Percentiles rank a stretch among this genome's conserved stretches.
Evolutionary conservation across 306 rosid species (phyloP).

Genomic region (Purshia tridentata): DNA sequence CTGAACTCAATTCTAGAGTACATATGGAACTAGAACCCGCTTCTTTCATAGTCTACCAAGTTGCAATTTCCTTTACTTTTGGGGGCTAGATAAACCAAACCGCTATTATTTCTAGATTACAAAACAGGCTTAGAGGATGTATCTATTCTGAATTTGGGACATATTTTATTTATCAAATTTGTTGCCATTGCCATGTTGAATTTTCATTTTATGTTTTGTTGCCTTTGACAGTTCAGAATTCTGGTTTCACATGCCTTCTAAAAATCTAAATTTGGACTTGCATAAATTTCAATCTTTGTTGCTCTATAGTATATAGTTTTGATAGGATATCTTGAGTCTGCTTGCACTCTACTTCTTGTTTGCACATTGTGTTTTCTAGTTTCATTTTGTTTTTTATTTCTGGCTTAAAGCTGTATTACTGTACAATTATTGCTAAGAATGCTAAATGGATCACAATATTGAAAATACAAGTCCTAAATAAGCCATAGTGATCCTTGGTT

Average conservation of each 20-base stretch:
- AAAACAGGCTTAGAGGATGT: slow-evolving; percentile 1
- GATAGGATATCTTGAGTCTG: not conserved
- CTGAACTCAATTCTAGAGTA: slow-evolving; percentile 26
- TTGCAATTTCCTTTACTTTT: not conserved
- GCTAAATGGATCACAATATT: slow-evolving; percentile 1
- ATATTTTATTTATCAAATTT: slow-evolving; percentile 4
- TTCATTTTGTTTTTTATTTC: not conserved
- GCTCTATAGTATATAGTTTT: not conserved
- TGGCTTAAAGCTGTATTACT: not conserved
- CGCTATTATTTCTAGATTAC: not conserved
- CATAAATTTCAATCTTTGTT: not conserved
- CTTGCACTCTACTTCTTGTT: not conserved
- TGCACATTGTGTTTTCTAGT: not conserved
- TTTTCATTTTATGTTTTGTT: not conserved
- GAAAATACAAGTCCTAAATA: not conserved
- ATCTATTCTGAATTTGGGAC: slow-evolving; percentile 14
- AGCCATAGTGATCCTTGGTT: not conserved
- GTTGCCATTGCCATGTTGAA: not conserved
- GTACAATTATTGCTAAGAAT: slow-evolving; percentile 14
- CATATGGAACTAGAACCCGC: not conserved
- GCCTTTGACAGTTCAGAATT: slow-evolving; percentile 4
- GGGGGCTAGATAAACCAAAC: not conserved
- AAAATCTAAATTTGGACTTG: not conserved
- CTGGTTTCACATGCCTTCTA: not conserved
- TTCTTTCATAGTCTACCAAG: slow-evolving; percentile 7